phyloP scores from a whole-genome alignment of 352 stramenopile genomes.

The Globisporangium spiculum region DNA sequence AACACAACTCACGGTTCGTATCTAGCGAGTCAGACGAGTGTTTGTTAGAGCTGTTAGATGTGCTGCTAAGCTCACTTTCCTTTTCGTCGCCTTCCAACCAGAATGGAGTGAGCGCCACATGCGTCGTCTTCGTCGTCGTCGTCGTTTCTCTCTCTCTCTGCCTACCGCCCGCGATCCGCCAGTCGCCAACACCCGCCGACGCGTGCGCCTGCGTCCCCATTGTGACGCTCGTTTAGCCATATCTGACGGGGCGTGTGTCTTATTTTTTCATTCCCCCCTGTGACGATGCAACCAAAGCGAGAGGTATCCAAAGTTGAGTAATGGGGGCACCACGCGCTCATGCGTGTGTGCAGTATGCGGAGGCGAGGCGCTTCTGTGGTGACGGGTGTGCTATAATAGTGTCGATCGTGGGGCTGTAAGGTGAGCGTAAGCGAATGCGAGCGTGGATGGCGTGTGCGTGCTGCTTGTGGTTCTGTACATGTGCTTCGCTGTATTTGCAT shows the following conservation, averaged over 20 bases:
- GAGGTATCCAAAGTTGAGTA: constrained; percentile 21
- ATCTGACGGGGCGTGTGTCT: constrained; percentile 21
- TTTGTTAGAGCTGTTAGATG: no score
- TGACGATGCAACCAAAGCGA: constrained; percentile 23
- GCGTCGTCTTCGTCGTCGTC: background rate
- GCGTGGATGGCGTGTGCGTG: background rate
- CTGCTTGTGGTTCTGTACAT: background rate
- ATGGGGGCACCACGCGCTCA: constrained; percentile 9
- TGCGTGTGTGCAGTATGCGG: no score
- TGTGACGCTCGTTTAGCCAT: constrained; percentile 29
- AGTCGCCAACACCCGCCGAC: background rate
- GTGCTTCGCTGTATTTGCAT: background rate
- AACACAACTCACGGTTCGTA: no score
- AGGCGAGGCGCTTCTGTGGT: background rate
- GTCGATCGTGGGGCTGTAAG: background rate
- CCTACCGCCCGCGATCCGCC: background rate
- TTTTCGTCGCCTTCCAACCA: constrained; percentile 6
- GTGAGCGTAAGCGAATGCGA: background rate
- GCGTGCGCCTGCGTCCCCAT: constrained; percentile 7
- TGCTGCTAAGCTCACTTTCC: background rate
- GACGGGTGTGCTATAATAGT: background rate
- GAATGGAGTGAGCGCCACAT: background rate
- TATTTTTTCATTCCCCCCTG: constrained; percentile 1
- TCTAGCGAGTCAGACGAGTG: no score
- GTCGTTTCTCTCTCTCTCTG: background rate